A percentile compares a stretch with the other conserved stretches of the same genome.
Evolutionary conservation across 2,329 filamentous ascomycete genomes (phyloP).

Genomic region (Aurifilum marmelostoma): DNA sequence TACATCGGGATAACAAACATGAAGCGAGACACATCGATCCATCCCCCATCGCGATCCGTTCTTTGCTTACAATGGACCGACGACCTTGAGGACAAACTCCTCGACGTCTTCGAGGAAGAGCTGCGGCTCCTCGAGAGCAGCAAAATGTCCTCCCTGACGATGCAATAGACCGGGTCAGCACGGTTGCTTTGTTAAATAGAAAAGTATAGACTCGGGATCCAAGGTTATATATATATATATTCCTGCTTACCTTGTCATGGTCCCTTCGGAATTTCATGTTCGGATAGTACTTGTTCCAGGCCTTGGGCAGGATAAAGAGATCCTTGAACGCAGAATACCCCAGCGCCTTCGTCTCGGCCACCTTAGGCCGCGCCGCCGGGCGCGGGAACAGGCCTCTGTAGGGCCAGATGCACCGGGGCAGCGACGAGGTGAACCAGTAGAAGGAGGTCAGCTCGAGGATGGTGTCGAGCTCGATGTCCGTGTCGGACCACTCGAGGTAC

Average conservation of each 20-base stretch:
- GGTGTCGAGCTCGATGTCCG: conserved; percentile 39
- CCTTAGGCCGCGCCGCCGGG: not conserved
- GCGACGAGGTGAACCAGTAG: conserved; percentile 59
- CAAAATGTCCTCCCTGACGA: conserved; percentile 55
- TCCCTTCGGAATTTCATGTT: conserved; percentile 28
- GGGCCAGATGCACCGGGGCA: conserved; percentile 52
- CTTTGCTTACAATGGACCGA: conserved; percentile 9
- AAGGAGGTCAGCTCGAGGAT: conserved; percentile 55
- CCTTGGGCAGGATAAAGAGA: conserved; percentile 42
- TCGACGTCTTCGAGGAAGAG: conserved; percentile 48
- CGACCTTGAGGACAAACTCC: conserved; percentile 38
- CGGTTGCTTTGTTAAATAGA: not conserved
- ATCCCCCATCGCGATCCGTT: not conserved
- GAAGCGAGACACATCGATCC: not conserved
- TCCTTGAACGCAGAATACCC: conserved; percentile 52
- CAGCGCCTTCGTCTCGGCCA: conserved; percentile 44
- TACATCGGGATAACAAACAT: not conserved
- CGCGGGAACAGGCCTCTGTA: conserved; percentile 44
- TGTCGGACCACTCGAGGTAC: conserved; percentile 56
- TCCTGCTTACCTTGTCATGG: conserved; percentile 30
- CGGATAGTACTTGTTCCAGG: conserved; percentile 36
- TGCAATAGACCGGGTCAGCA: not conserved
- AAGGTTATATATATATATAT: too few relatives aligned
- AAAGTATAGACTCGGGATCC: not conserved
- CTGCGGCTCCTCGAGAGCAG: conserved; percentile 48